phyloP scores from a whole-genome alignment of 257 asterid species.

The Solanum rostratum region DNA sequence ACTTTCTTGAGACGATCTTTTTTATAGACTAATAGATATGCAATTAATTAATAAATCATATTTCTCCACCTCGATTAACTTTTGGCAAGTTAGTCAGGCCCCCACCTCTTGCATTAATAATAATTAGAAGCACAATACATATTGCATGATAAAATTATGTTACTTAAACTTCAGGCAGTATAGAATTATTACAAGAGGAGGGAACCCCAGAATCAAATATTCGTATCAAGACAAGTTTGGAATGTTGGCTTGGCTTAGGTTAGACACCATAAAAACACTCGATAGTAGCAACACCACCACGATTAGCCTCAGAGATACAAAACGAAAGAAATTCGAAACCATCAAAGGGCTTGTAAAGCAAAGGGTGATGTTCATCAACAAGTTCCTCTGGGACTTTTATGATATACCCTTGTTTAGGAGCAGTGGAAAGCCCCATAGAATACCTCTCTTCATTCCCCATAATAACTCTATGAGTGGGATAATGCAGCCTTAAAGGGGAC shows the following conservation, averaged over 20 bases:
- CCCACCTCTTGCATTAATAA: not conserved
- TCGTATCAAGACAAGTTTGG: too few species aligned
- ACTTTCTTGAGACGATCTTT: too few species aligned
- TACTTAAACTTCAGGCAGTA: too few species aligned
- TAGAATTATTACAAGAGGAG: too few species aligned
- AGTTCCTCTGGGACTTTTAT: not conserved
- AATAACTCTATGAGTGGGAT: not conserved
- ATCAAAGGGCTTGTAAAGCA: not conserved
- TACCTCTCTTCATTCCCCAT: not conserved
- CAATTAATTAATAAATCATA: not conserved
- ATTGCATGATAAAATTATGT: not conserved
- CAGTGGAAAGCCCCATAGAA: not conserved
- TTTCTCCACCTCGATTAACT: not conserved
- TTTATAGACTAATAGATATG: not conserved
- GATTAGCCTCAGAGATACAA: not conserved
- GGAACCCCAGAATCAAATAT: too few species aligned
- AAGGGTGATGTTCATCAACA: not conserved
- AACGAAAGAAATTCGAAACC: not conserved
- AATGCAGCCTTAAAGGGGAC: too few species aligned
- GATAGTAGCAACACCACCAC: not conserved
- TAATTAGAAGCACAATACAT: not conserved
- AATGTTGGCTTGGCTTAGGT: too few species aligned
- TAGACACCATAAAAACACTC: not conserved
- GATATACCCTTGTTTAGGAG: not conserved
- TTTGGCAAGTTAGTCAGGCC: not conserved